A percentile compares a stretch with the other conserved stretches of the same genome.
phyloP scores from a whole-genome alignment of 768 basidiomycete genomes.

The Russula vinacea region DNA sequence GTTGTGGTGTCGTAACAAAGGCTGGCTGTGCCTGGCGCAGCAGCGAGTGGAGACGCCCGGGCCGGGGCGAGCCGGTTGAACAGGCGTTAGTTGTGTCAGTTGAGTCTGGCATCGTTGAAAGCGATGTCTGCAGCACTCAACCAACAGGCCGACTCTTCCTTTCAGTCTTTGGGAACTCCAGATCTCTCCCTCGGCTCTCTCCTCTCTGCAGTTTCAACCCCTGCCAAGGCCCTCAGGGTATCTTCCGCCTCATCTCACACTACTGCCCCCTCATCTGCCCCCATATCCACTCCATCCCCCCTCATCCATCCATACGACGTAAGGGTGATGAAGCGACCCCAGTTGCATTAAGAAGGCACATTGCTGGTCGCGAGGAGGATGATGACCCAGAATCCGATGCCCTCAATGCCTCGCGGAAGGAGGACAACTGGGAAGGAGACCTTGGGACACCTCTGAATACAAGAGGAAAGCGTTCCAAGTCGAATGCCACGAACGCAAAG shows the following conservation, averaged over 20 bases:
- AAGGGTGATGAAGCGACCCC: slow-evolving; percentile 27
- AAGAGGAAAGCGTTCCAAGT: slow-evolving; percentile 45
- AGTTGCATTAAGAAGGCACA: slow-evolving; percentile 18
- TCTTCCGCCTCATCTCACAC: slow-evolving; percentile 29
- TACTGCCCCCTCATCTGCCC: slow-evolving; percentile 30
- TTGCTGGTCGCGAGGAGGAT: slow-evolving; percentile 25
- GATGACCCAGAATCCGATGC: slow-evolving; percentile 23
- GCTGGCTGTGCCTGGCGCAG: background rate
- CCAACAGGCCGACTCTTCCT: slow-evolving; percentile 22
- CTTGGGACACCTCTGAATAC: slow-evolving; percentile 50
- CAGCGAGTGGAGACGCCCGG: background rate
- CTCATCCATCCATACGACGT: slow-evolving; percentile 21
- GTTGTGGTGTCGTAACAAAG: slow-evolving; percentile 15
- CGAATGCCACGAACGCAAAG: slow-evolving; percentile 39
- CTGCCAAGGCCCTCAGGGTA: slow-evolving; percentile 29
- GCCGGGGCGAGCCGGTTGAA: slow-evolving; percentile 8
- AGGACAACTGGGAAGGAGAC: slow-evolving; percentile 45
- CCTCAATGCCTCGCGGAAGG: slow-evolving; percentile 25
- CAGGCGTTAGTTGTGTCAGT: background rate
- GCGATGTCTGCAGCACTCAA: slow-evolving; percentile 28
- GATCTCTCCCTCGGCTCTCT: slow-evolving; percentile 33
- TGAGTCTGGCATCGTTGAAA: background rate
- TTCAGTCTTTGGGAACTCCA: slow-evolving; percentile 25
- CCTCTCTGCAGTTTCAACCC: slow-evolving; percentile 28
- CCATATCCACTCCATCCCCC: slow-evolving; percentile 32